Percentiles rank a stretch among this genome's conserved stretches.
These are phyloP conservation scores for Conoideocrella luteorostrata DNA, from an alignment of 2,329 filamentous ascomycete genomes.

Conservation along the genomic window DNA sequence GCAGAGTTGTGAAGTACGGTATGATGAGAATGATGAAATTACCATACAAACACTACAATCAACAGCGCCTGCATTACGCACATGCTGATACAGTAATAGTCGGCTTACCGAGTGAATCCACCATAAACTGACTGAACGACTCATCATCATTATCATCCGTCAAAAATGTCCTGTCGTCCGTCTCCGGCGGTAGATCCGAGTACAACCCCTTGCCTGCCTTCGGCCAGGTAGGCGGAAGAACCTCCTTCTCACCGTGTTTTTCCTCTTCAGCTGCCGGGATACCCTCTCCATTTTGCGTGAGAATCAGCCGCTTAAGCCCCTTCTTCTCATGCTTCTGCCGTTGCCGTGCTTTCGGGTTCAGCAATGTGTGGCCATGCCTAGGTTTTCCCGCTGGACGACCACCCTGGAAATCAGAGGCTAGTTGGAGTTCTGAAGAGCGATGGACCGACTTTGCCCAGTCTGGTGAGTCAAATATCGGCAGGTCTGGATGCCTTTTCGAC, in stretches of 20 bases:
- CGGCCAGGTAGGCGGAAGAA: slow-evolving; percentile 34
- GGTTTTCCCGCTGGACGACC: slow-evolving; percentile 16
- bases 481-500: slow-evolving; percentile 34
- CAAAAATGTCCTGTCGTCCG: slow-evolving; percentile 29
- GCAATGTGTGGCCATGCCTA: slow-evolving; percentile 24
- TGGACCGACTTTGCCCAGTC: slow-evolving; percentile 27
- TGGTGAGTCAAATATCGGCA: slow-evolving; percentile 35
- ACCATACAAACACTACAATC: too few species aligned
- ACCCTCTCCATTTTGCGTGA: slow-evolving; percentile 20
- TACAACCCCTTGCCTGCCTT: slow-evolving; percentile 34
- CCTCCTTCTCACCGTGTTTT: slow-evolving; percentile 14
- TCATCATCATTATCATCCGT: slow-evolving; percentile 35
- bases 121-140: slow-evolving; percentile 37
- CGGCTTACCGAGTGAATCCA: slow-evolving; percentile 31
- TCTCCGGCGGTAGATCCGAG: slow-evolving; percentile 29
- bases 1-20: too few species aligned
- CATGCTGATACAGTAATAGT: slow-evolving; percentile 25
- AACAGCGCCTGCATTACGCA: slow-evolving; percentile 16
- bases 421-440: slow-evolving; percentile 7
- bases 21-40: too few species aligned
- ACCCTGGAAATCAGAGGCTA: slow-evolving; percentile 1
- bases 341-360: slow-evolving; percentile 20
- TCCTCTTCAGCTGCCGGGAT: slow-evolving; percentile 24
- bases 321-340: slow-evolving; percentile 27
- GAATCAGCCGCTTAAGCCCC: slow-evolving; percentile 23